Base-by-base conservation (phyloP, 768 basidiomycete species). In the Suillus plorans region DNA sequence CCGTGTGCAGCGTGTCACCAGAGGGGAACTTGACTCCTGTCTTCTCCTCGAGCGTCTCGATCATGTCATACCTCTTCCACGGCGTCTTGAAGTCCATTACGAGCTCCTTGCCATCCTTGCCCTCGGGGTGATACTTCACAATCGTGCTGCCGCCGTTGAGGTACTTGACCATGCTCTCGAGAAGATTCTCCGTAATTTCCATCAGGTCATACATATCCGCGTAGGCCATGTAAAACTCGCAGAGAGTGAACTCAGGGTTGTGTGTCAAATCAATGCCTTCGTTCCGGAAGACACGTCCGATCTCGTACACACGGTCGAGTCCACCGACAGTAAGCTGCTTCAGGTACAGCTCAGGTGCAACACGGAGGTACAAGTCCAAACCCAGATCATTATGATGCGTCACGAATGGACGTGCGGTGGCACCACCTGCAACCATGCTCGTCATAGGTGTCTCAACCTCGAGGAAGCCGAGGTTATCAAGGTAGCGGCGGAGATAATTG, bases 191-290 rank as follows among this genome's bases (percentile, higher is more conserved):
- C 18, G 97, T 99, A 64, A 99, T 84, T 49, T 98, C 97, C 97
- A 99, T 98, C 64, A 99, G 64, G 74, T 99, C 97, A 80, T 94
- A 91, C 95, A 97, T 96, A 77, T 99, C 97, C 64, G 97, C 97
- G 71, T 98, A 99, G 37, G 97, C 97, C 97, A 99, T 99, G 75
- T 99, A 99, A 80, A 99, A 99, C 81, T 99, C 97, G 85, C 97
- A 99, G 80, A 98, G 97, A 6, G 94, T 93, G 81, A 98, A 98
- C 77, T 99, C 97, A 69, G 97, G 97, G 79, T 99, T 99, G 78
- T 99, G 97, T 20, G 97, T 99, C 69, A 99, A 81, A 80, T 99
- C 97, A 73, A 99, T 99, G 37, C 96, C 93, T 76, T 99, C 97
- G 78, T 99, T 99, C 56, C 97, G 84, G 86, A 99, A 99, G 14